phyloP scores from a whole-genome alignment of 352 stramenopile genomes.

The Globisporangium cystogenes region DNA sequence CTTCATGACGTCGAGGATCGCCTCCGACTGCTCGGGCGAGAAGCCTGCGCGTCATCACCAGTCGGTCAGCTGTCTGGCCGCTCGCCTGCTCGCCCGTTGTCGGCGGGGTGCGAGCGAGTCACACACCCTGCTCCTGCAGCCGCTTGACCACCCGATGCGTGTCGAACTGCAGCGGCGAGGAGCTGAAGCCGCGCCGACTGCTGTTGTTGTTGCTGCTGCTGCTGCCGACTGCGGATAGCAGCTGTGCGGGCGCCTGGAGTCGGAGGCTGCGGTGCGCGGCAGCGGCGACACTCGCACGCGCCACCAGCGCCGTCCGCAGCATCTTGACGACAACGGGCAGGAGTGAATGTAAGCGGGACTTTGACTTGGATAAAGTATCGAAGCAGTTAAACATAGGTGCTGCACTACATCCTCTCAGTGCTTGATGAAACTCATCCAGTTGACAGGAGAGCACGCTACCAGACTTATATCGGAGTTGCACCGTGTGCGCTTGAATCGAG shows the following conservation, averaged over 20 bases:
- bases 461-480: too few species aligned
- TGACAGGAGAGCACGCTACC: too few species aligned
- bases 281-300: background rate
- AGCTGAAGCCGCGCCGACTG: slow-evolving; percentile 9
- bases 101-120: background rate
- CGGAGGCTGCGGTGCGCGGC: background rate
- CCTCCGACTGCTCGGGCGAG: slow-evolving; percentile 53
- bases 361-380: too few species aligned
- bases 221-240: background rate
- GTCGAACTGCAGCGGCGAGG: slow-evolving; percentile 20
- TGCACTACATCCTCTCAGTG: too few species aligned
- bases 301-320: background rate
- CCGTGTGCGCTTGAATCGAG: too few species aligned
- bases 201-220: background rate
- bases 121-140: slow-evolving; percentile 65
- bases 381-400: too few species aligned
- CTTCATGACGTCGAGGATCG: slow-evolving; percentile 81
- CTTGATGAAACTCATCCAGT: too few species aligned
- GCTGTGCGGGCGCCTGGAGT: background rate
- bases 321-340: background rate
- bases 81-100: too few species aligned
- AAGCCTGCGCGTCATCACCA: slow-evolving; percentile 39
- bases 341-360: background rate
- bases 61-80: too few species aligned
- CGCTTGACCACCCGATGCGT: slow-evolving; percentile 77